Percentiles rank a stretch among this genome's conserved stretches.
These are phyloP conservation scores for Lactifluus subvellereus DNA, from an alignment of 768 basidiomycete species.

Conservation along the genomic window DNA sequence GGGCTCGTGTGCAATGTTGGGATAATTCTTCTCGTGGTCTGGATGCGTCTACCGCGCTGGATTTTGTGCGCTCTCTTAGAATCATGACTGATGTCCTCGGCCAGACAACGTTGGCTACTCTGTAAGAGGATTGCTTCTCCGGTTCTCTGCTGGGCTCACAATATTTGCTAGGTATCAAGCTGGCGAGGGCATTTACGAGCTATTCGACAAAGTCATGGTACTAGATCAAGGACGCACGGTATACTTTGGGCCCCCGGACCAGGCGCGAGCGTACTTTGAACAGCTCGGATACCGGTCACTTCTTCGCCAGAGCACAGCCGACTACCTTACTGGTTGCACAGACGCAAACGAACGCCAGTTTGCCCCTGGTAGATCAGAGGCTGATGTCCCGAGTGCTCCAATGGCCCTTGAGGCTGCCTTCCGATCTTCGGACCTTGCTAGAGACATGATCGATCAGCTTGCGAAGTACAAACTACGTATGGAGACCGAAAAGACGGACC, in stretches of 20 bases:
- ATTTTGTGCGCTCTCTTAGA: constrained; percentile 75
- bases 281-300: constrained; percentile 65
- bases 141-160: constrained; percentile 28
- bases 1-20: constrained; percentile 79
- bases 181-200: constrained; percentile 69
- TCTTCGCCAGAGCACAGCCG: constrained; percentile 84
- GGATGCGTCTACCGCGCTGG: constrained; percentile 84
- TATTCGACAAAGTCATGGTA: constrained; percentile 87
- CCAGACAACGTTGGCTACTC: constrained; percentile 73
- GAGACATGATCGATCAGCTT: constrained; percentile 42
- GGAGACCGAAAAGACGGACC: constrained; percentile 59
- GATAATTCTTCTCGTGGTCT: constrained; percentile 80
- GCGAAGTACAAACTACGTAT: constrained; percentile 49
- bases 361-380: constrained; percentile 50
- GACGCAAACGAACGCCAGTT: constrained; percentile 84
- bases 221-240: constrained; percentile 77
- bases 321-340: constrained; percentile 81
- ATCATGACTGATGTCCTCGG: constrained; percentile 79
- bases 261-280: constrained; percentile 78
- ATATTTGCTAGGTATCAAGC: constrained; percentile 45
- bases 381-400: constrained; percentile 61
- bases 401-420: constrained; percentile 62
- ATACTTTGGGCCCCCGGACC: constrained; percentile 69
- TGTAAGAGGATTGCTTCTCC: constrained; percentile 39
- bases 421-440: constrained; percentile 41